A percentile compares a stretch with the other conserved stretches of the same genome.
Evolutionary conservation across 169 alveolate species (phyloP).

Genomic region (Cryptosporidium sp.): DNA sequence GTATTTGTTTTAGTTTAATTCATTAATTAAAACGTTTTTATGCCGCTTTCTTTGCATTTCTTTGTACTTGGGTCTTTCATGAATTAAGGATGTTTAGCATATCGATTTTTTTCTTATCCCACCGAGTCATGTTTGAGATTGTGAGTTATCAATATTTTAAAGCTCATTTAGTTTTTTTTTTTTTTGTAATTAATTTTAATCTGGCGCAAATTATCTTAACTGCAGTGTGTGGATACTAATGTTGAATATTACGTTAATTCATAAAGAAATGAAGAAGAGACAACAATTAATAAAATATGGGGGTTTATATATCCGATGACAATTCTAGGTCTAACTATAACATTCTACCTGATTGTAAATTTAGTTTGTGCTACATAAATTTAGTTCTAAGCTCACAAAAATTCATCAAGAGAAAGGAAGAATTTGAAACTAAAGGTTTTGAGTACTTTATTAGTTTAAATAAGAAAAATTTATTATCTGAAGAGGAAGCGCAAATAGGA

Average conservation of each 20-base stretch:
- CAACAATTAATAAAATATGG: not conserved
- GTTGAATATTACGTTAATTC: not conserved
- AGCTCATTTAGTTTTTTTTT: not conserved
- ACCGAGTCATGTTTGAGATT: not conserved
- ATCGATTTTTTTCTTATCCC: too few species aligned
- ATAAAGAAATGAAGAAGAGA: not conserved
- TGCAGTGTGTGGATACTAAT: not conserved
- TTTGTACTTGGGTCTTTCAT: too few species aligned
- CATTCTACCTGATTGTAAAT: not conserved
- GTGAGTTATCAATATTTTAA: not conserved
- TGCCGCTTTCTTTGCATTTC: too few species aligned
- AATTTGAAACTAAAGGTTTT: not conserved
- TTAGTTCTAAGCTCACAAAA: conserved; percentile 4
- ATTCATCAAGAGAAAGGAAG: not conserved
- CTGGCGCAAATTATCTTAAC: not conserved
- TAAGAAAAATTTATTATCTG: not conserved
- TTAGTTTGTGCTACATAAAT: not conserved
- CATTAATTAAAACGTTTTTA: too few species aligned
- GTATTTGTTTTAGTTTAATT: too few species aligned
- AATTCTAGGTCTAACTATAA: too few species aligned
- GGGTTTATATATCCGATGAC: conserved; percentile 4
- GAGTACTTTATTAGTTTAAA: conserved; percentile 1
- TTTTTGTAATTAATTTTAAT: not conserved
- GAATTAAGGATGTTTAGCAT: not conserved
- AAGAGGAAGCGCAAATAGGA: conserved; percentile 7